Conservation (phyloP, 768 basidiomycete species). For the Lactifluus hygrophoroides region DNA sequence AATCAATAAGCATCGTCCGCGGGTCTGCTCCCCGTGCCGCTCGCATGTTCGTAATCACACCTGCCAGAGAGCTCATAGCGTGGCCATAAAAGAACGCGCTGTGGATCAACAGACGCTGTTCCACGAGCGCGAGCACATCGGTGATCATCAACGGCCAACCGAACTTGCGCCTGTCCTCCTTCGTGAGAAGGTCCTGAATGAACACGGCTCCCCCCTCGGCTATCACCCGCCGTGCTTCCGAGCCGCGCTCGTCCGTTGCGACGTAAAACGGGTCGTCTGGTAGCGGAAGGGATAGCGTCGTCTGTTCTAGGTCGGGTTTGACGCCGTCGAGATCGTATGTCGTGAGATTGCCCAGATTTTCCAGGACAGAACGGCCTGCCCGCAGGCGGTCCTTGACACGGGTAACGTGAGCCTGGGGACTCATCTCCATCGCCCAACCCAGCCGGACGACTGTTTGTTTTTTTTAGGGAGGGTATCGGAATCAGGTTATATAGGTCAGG, state of each 20-base stretch:
- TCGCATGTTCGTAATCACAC: slow-evolving; percentile 33
- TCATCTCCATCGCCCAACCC: slow-evolving; percentile 31
- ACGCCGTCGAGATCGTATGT: slow-evolving; percentile 11
- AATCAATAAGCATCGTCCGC: slow-evolving; percentile 29
- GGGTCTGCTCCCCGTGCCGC: slow-evolving; percentile 33
- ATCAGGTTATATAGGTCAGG: background rate
- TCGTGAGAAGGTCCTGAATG: slow-evolving; percentile 35
- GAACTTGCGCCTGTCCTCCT: slow-evolving; percentile 31
- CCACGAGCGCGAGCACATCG: slow-evolving; percentile 36
- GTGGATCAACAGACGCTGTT: slow-evolving; percentile 32
- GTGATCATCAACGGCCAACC: slow-evolving; percentile 38
- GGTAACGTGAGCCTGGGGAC: slow-evolving; percentile 30
- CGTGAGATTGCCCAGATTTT: background rate
- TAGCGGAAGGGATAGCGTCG: background rate
- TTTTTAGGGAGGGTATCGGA: background rate
- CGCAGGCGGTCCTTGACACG: slow-evolving; percentile 27
- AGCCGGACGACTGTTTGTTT: slow-evolving; percentile 25
- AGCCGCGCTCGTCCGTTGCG: slow-evolving; percentile 37
- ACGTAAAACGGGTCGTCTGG: slow-evolving; percentile 25
- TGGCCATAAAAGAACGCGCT: slow-evolving; percentile 34
- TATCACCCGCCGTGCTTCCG: slow-evolving; percentile 27
- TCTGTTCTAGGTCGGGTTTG: slow-evolving; percentile 6
- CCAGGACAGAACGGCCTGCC: slow-evolving; percentile 26
- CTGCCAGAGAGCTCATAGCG: slow-evolving; percentile 32
- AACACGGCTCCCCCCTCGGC: slow-evolving; percentile 32